These are phyloP conservation scores for Mycoemilia scoparia DNA, from an alignment of 192 early-diverging fungal genomes.

Conservation along the genomic window DNA sequence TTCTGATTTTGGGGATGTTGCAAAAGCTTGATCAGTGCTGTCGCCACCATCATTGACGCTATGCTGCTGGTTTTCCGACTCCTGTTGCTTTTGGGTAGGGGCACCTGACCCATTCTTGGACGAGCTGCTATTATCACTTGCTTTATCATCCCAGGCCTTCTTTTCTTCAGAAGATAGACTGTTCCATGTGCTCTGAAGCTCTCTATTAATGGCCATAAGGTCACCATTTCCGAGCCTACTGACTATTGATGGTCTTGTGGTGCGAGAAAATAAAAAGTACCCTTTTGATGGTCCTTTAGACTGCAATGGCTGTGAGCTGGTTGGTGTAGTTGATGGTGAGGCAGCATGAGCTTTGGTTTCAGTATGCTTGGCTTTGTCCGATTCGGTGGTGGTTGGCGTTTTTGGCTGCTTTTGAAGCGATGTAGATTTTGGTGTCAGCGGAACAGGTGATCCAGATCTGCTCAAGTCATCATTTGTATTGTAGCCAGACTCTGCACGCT, in stretches of 20 bases:
- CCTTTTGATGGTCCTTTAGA: conserved; percentile 27
- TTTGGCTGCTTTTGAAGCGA: conserved; percentile 1
- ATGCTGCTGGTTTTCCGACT: neutral
- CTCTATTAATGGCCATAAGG: conserved; percentile 23
- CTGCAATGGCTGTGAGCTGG: neutral
- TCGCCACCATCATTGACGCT: conserved; percentile 5
- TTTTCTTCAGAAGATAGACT: conserved; percentile 13
- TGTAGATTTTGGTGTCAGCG: neutral
- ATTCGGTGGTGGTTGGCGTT: neutral
- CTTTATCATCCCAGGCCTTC: conserved; percentile 19
- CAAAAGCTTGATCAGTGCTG: conserved; percentile 3
- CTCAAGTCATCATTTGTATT: neutral
- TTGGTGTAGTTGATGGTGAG: conserved; percentile 6
- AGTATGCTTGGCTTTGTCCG: neutral
- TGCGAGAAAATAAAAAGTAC: conserved; percentile 23
- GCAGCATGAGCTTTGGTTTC: conserved; percentile 10
- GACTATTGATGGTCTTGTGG: conserved; percentile 17
- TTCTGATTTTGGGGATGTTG: conserved; percentile 8
- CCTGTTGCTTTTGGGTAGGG: neutral
- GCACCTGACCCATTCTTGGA: no score
- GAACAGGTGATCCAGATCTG: neutral
- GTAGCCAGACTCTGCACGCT: conserved; percentile 11
- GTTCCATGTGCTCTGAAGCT: conserved; percentile 30
- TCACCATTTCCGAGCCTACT: conserved; percentile 23
- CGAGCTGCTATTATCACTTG: neutral